Evolutionary conservation across 305 asterid genomes (phyloP).

Genomic region (Nicotiana rustica): DNA sequence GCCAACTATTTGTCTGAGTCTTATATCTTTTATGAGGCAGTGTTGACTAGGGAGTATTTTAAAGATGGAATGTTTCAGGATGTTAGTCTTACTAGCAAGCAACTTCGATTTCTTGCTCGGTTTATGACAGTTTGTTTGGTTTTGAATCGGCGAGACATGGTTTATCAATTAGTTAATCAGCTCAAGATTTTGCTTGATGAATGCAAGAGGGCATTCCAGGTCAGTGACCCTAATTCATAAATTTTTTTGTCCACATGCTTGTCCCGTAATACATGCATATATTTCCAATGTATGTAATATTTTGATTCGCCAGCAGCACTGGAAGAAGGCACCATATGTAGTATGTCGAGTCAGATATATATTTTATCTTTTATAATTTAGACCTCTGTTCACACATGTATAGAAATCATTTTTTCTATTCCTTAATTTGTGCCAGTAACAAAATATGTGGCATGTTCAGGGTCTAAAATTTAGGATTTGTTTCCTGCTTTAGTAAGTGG

Average conservation of each 20-base stretch:
- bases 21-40: slow-evolving; percentile 88
- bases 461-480: not conserved
- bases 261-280: not conserved
- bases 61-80: slow-evolving; percentile 93
- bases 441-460: slow-evolving; percentile 7
- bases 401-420: no score
- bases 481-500: slow-evolving; percentile 15
- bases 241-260: not conserved
- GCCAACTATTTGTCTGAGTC: slow-evolving; percentile 88
- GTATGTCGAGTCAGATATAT: slow-evolving; percentile 17
- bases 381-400: slow-evolving; percentile 7
- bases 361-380: slow-evolving; percentile 20
- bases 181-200: slow-evolving; percentile 92
- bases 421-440: no score
- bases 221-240: slow-evolving; percentile 41
- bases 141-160: slow-evolving; percentile 82
- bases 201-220: slow-evolving; percentile 93
- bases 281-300: slow-evolving; percentile 13
- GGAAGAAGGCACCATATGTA: slow-evolving; percentile 18
- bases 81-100: slow-evolving; percentile 80
- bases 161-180: slow-evolving; percentile 87
- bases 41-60: slow-evolving; percentile 89
- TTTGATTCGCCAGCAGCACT: not conserved
- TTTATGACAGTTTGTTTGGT: slow-evolving; percentile 91
- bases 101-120: slow-evolving; percentile 89